Evolutionary conservation across 2,329 filamentous ascomycete genomes (phyloP).

Genomic region (Pseudodiploospora longispora): DNA sequence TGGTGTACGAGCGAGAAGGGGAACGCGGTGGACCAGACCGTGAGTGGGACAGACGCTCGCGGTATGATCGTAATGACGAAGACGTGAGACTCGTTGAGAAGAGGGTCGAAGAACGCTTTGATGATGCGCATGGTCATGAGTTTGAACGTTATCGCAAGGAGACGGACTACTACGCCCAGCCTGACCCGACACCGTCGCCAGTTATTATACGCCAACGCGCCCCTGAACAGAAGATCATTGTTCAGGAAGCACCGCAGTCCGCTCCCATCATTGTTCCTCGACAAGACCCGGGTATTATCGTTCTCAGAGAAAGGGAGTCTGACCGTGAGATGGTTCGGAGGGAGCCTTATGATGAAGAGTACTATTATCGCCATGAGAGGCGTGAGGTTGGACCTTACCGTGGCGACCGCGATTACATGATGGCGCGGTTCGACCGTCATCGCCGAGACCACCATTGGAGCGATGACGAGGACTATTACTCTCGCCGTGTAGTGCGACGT

Average conservation of each 20-base stretch:
- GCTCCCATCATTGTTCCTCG: conserved; percentile 43
- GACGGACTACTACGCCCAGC: conserved; percentile 52
- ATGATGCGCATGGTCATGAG: conserved; percentile 38
- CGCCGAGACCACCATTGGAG: conserved; percentile 35
- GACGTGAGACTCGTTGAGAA: conserved; percentile 46
- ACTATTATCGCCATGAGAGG: conserved; percentile 42
- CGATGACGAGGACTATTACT: conserved; percentile 39
- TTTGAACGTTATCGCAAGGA: conserved; percentile 54
- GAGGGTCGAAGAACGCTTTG: conserved; percentile 41
- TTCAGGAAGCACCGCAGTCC: conserved; percentile 48
- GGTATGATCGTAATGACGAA: conserved; percentile 35
- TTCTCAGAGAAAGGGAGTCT: conserved; percentile 34
- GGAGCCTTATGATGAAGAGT: conserved; percentile 36
- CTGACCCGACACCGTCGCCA: conserved; percentile 40
- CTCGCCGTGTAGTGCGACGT: conserved; percentile 39
- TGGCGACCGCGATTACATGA: conserved; percentile 26
- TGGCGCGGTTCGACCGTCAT: conserved; percentile 31
- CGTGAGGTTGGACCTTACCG: conserved; percentile 35
- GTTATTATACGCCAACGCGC: conserved; percentile 50
- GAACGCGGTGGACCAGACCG: conserved; percentile 31
- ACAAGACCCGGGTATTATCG: conserved; percentile 36
- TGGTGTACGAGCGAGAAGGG: conserved; percentile 38
- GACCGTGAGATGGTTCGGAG: conserved; percentile 25
- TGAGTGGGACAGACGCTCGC: conserved; percentile 37
- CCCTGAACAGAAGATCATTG: conserved; percentile 52